phyloP scores from a whole-genome alignment of 2,329 filamentous ascomycete genomes.

The Monilinia vaccinii-corymbosi region DNA sequence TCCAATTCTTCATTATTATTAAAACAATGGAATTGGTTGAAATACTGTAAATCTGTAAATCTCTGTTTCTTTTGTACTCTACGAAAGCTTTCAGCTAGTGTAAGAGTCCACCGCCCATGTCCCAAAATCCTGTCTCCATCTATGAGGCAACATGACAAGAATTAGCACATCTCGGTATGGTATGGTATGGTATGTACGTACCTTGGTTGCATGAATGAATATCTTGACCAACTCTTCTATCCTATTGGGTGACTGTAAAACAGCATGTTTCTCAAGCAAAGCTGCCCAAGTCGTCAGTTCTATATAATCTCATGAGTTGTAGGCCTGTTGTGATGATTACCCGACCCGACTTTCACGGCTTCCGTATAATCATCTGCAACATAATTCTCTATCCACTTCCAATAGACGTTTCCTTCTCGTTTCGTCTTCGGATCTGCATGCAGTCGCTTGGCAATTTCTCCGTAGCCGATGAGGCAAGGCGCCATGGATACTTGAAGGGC shows the following conservation, averaged over 20 bases:
- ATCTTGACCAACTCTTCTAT: slow-evolving; percentile 78
- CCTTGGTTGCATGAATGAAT: slow-evolving; percentile 80
- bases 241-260: slow-evolving; percentile 61
- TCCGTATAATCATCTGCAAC: slow-evolving; percentile 68
- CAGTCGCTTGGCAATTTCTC: slow-evolving; percentile 65
- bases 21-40: neutral
- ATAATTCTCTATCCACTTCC: slow-evolving; percentile 88
- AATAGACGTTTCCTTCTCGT: slow-evolving; percentile 64
- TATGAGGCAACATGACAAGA: slow-evolving; percentile 27
- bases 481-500: slow-evolving; percentile 77
- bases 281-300: slow-evolving; percentile 35
- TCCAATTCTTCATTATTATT: neutral
- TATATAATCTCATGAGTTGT: neutral
- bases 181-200: too few relatives aligned
- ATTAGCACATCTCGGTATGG: too few relatives aligned
- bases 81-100: neutral
- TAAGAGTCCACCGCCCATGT: slow-evolving; percentile 41
- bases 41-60: slow-evolving; percentile 2
- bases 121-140: slow-evolving; percentile 70
- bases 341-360: slow-evolving; percentile 60
- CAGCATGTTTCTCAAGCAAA: slow-evolving; percentile 65
- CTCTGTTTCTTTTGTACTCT: neutral
- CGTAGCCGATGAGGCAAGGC: slow-evolving; percentile 86
- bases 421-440: slow-evolving; percentile 51
- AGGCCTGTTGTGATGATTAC: slow-evolving; percentile 36